Evolutionary conservation across 2,329 filamentous ascomycete species (phyloP), one percentile per base, ranked within the genome.

Genomic region (Pseudogymnoascus sp.): DNA sequence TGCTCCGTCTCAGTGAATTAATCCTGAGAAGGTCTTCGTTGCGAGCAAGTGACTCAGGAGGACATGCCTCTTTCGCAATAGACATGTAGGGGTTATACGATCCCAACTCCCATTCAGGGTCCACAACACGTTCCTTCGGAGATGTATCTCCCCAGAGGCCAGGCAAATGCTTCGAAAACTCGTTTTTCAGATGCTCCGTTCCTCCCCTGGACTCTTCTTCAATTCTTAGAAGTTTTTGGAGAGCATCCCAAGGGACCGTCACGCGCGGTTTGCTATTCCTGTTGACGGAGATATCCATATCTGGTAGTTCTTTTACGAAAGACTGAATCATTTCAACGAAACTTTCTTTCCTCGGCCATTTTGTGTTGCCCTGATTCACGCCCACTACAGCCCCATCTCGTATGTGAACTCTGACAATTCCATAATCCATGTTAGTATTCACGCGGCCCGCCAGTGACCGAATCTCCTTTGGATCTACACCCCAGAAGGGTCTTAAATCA

Each of bases 281-380:
- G 68, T 88, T 87, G 73, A 87, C 82, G 9, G 84, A 80, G 75
- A 87, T 85, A 68, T 87, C 84, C 69, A 88, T 80, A 64, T 88
- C 84, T 4, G 84, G 85, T 20, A 88, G 69, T 58, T 78, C 73
- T 12, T 76, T 69, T 25, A 80, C 78, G 35, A 85, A 81, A 65
- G 20, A 70, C 47, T 67, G 35, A 3, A 75, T 64, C 67, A 72
- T 70, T 43, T 67, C 67, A 20, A 65, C 67, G 62, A 79, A 71
- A 0, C 73, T 75, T 20, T 77, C 71, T 3, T 74, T 70, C 37
- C 77, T 70, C 8, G 14, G 7, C 77, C 76, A 79, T 3, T 60
- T 64, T 61, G 72, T 71, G 14, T n/a, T 71, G 14, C 22, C 38
- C 4, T 6, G 11, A n/a, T 69, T 72, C 8, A 73, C 30, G 37